Evolutionary conservation across 78 protist species (phyloP).

Genomic region (Cyanophora paradoxa): DNA sequence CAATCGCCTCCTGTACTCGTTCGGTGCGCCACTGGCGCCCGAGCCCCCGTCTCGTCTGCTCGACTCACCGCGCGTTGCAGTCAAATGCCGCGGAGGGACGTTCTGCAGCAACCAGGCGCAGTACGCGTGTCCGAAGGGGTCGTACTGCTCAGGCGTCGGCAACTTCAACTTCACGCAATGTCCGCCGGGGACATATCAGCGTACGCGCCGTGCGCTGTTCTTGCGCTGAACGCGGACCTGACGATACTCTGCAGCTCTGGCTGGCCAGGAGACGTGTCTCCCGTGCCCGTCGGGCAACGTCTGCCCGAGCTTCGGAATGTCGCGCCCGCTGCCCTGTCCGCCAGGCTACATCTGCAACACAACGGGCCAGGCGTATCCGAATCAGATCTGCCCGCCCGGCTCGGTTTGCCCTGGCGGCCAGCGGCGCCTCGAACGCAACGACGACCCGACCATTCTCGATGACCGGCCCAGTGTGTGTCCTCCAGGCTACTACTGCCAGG

Average conservation of each 20-base stretch:
- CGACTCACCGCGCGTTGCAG: too few species aligned
- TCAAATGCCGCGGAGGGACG: neutral
- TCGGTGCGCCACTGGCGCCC: too few species aligned
- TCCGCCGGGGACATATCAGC: constrained; percentile 6
- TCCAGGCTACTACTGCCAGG: constrained; percentile 8
- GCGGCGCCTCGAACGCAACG: too few species aligned
- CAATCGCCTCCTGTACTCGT: neutral
- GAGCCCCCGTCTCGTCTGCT: too few species aligned
- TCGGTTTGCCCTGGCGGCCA: too few species aligned
- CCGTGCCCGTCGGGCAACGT: neutral
- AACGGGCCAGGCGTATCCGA: too few species aligned
- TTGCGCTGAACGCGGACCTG: too few species aligned
- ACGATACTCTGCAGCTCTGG: too few species aligned
- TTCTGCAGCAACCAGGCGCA: neutral
- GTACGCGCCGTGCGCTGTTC: too few species aligned
- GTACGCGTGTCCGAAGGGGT: neutral
- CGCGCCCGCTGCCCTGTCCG: constrained; percentile 1
- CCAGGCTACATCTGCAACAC: neutral
- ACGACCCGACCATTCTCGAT: too few species aligned
- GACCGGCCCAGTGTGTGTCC: neutral
- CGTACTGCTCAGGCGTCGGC: constrained; percentile 2
- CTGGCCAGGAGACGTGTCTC: neutral
- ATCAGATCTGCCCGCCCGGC: too few species aligned
- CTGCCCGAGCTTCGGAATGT: constrained; percentile 12
- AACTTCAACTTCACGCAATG: constrained; percentile 1